Base-by-base conservation (phyloP, 2,329 filamentous ascomycete genomes). In the Tolypocladium paradoxum region DNA sequence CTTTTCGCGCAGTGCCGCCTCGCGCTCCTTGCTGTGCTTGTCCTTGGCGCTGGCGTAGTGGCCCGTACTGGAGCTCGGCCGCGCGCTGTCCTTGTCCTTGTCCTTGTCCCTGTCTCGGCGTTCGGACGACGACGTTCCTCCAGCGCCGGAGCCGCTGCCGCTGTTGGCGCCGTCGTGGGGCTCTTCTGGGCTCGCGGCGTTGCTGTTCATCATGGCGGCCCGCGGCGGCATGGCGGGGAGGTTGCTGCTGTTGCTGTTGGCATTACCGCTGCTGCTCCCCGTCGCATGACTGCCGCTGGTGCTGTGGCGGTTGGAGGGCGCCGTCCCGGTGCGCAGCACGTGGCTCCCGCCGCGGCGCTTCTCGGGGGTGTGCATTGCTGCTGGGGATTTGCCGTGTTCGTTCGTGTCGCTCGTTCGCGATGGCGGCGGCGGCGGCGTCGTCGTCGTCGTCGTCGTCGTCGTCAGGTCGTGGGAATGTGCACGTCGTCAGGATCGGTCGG, bases 331-430 rank as follows among this genome's bases (percentile, higher is more conserved):
- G 36, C 60, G 61, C 52, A 59, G 57, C 54, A 57, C 54, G 55
- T 61, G 62, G 56, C 57, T 55, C 52, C 62, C 63, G 52, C 63
- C 67, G 57, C 73, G 73, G 60, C 73, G 73, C 65, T 74, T 76
- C 55, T 77, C 73, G 48, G 73, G 64, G 46, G 65, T 59, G 57
- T 67, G 71, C 72, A 75, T 75, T 14, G 35, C 35, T 37, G 16
- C 22, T n/a, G 33, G 11, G 50, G n/a, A 12, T 12, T 7, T 37
- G 14, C 6, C 24, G 43, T 24, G 18, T 46, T 27, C 9, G 9
- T 46, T 31, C 18, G 43, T 46, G 20, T 27, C 8, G 11, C 31
- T 29, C 35, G 48, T 49, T 38, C 29, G 49, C 55, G 37, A 40
- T 48, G 34, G 35, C n/a, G 54, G 50, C 35, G 35, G 7, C 14